A percentile compares a stretch with the other conserved stretches of the same genome.
These are phyloP conservation scores for Fusarium sp. DNA, from an alignment of 2,329 filamentous ascomycete genomes.

Conservation along the genomic window DNA sequence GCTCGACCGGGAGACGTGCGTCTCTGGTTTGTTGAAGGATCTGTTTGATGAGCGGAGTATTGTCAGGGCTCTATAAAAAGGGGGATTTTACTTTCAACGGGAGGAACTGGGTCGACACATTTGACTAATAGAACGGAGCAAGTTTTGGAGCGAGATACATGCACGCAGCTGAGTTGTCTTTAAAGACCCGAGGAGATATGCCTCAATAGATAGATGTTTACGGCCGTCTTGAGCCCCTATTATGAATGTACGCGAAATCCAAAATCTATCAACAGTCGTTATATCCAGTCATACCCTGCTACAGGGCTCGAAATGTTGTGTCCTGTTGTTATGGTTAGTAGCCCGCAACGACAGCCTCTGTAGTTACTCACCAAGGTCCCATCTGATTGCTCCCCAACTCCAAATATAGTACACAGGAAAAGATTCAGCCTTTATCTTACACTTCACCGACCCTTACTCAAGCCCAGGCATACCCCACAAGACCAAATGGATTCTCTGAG, in stretches of 20 bases:
- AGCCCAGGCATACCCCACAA: constrained; percentile 25
- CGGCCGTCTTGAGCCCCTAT: background rate
- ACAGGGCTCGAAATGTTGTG: background rate
- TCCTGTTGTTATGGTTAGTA: background rate
- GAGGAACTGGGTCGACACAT: background rate
- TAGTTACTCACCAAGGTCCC: background rate
- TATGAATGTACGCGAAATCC: background rate
- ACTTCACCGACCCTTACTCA: constrained; percentile 1
- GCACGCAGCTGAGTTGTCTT: background rate
- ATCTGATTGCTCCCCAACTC: background rate
- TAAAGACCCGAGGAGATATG: constrained; percentile 1
- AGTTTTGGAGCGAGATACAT: constrained; percentile 21
- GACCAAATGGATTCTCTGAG: background rate
- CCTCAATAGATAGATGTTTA: background rate
- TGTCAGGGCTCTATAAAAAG: constrained; percentile 65
- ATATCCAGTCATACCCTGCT: background rate
- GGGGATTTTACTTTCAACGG: constrained; percentile 3
- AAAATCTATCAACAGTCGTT: background rate
- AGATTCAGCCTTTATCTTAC: background rate
- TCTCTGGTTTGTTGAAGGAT: constrained; percentile 74
- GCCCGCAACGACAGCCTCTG: background rate
- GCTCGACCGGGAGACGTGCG: constrained; percentile 74
- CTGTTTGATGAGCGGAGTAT: constrained; percentile 83
- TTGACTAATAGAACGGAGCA: constrained; percentile 23
- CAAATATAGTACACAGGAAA: background rate